Percentiles rank a stretch among this genome's conserved stretches.
Evolutionary conservation across 768 basidiomycete genomes (phyloP).

Genomic region (Termitomyces sp.): DNA sequence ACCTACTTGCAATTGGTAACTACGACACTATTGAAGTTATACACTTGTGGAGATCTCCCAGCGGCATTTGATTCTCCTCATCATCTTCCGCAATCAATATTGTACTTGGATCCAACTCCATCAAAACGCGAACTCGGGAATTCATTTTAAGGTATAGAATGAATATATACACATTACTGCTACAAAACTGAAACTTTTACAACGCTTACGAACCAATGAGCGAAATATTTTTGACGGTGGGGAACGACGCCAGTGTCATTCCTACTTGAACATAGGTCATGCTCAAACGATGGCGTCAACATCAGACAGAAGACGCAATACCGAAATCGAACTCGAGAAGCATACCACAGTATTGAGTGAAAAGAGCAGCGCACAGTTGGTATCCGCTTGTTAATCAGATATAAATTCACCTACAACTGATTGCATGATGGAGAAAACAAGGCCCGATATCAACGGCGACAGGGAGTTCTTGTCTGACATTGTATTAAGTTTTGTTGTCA

Average conservation of each 20-base stretch:
- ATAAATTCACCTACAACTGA: background rate
- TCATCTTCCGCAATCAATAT: background rate
- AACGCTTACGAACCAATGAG: conserved; percentile 39
- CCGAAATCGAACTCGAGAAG: conserved; percentile 66
- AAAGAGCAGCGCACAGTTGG: conserved; percentile 67
- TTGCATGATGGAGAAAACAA: conserved; percentile 34
- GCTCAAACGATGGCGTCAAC: conserved; percentile 72
- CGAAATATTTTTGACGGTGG: conserved; percentile 75
- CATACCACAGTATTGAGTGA: conserved; percentile 60
- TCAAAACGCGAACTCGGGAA: background rate
- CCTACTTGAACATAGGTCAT: conserved; percentile 59
- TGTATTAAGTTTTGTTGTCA: too few relatives aligned
- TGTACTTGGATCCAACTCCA: background rate
- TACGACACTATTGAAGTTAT: background rate
- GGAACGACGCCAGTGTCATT: conserved; percentile 83
- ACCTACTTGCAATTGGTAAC: background rate
- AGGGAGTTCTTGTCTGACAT: too few relatives aligned
- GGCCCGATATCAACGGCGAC: conserved; percentile 52
- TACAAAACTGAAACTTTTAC: conserved; percentile 28
- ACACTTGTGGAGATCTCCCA: too few relatives aligned
- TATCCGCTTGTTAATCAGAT: conserved; percentile 47
- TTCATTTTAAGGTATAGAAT: conserved; percentile 27
- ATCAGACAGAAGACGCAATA: conserved; percentile 73
- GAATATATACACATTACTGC: conserved; percentile 55
- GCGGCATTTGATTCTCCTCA: background rate